These are phyloP conservation scores for Theobroma cacao DNA, from an alignment of 345 rosid genomes.

Conservation along the genomic window DNA sequence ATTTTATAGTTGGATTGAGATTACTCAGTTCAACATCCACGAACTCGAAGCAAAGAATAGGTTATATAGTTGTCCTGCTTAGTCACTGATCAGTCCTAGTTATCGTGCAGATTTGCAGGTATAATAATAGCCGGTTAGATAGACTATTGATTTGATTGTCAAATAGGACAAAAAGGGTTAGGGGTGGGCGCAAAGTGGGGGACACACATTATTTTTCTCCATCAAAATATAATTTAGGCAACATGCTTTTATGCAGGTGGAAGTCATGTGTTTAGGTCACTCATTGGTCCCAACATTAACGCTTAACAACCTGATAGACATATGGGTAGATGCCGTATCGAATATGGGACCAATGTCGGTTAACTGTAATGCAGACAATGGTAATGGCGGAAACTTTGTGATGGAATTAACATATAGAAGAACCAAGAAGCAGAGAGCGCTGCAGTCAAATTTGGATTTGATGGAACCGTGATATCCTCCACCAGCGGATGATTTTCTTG, in stretches of 20 bases:
- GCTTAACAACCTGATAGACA: slow-evolving; percentile 5
- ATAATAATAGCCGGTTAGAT: neutral
- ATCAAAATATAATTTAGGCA: neutral
- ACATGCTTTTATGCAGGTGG: slow-evolving; percentile 11
- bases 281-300: slow-evolving; percentile 12
- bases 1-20: neutral
- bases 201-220: neutral
- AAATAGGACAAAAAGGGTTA: neutral
- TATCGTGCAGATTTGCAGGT: neutral
- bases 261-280: slow-evolving; percentile 16
- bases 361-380: neutral
- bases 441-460: neutral
- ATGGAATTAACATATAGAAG: slow-evolving; percentile 20
- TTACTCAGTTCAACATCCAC: neutral
- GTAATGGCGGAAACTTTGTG: neutral
- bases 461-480: neutral
- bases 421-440: neutral
- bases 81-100: neutral
- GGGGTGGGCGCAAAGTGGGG: neutral
- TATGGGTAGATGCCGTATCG: slow-evolving; percentile 14
- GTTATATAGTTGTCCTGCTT: neutral
- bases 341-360: neutral
- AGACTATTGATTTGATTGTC: neutral
- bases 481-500: neutral
- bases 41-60: neutral